Conservation (phyloP, 148 eudicot species). For the Persicaria tinctoria region DNA sequence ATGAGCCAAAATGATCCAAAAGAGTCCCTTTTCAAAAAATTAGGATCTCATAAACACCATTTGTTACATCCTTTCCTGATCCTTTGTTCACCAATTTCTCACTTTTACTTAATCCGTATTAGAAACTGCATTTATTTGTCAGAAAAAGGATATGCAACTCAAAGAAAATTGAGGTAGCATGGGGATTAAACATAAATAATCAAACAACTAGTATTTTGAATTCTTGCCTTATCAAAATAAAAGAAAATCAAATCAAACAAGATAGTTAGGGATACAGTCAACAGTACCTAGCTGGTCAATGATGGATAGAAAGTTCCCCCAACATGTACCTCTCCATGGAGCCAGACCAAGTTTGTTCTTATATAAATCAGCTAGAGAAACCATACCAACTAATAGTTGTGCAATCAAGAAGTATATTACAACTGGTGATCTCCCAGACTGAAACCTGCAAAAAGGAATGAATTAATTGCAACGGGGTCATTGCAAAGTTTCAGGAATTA, state of each 20-base stretch:
- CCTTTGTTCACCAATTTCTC: neutral
- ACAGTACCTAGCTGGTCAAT: constrained; percentile 47
- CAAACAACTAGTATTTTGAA: neutral
- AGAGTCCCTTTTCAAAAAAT: neutral
- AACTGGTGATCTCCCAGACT: constrained; percentile 54
- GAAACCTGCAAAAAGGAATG: constrained; percentile 38
- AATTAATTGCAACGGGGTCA: constrained; percentile 1
- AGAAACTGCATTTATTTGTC: neutral
- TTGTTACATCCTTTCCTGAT: neutral
- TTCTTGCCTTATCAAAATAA: neutral
- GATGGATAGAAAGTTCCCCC: constrained; percentile 40
- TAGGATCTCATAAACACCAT: neutral
- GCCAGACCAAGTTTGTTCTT: constrained; percentile 36
- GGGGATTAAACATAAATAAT: neutral
- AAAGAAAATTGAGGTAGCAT: neutral
- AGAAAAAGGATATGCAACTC: neutral
- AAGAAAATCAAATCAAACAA: neutral
- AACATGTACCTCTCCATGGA: constrained; percentile 40
- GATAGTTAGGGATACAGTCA: constrained; percentile 7
- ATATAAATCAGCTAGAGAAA: constrained; percentile 44
- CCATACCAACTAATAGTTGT: constrained; percentile 47
- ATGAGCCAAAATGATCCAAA: neutral
- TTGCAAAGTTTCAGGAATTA: constrained; percentile 6
- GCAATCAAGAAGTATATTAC: constrained; percentile 46
- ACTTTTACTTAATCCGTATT: neutral